A percentile compares a stretch with the other conserved stretches of the same genome.
phyloP scores from a whole-genome alignment of 805 yeast genomes.

The Metschnikowia proteae region DNA sequence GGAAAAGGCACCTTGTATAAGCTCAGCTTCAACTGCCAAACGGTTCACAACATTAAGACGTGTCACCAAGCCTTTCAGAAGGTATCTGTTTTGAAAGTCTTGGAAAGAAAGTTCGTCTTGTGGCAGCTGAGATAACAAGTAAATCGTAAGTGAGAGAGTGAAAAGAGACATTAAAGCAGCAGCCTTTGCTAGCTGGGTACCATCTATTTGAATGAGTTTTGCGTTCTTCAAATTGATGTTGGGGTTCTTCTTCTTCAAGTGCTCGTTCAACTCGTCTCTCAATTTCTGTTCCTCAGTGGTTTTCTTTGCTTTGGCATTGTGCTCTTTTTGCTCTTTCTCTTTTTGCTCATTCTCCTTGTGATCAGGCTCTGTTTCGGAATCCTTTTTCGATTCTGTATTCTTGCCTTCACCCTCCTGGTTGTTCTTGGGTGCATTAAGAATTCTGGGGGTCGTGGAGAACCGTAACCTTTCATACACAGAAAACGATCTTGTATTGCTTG shows the following conservation, averaged over 20 bases:
- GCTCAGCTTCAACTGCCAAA: constrained; percentile 64
- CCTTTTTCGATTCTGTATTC: constrained; percentile 3
- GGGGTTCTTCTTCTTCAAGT: constrained; percentile 28
- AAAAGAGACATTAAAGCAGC: constrained; percentile 17
- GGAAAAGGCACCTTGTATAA: constrained; percentile 45
- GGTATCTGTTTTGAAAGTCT: constrained; percentile 76
- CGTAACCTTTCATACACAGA: constrained; percentile 1
- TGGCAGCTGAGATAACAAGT: constrained; percentile 13
- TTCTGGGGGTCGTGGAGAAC: background rate
- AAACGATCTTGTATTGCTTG: background rate
- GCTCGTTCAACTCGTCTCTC: constrained; percentile 32
- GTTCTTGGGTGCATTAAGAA: constrained; percentile 2
- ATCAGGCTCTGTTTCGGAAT: background rate
- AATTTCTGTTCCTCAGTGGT: constrained; percentile 30
- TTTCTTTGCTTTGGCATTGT: constrained; percentile 4
- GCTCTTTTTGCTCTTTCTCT: background rate
- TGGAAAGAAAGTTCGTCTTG: constrained; percentile 55
- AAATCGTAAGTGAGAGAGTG: constrained; percentile 15
- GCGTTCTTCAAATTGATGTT: constrained; percentile 27
- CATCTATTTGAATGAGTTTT: constrained; percentile 26
- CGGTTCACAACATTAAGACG: constrained; percentile 71
- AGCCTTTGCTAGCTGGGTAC: constrained; percentile 10
- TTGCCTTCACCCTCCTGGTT: constrained; percentile 9
- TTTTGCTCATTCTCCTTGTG: background rate
- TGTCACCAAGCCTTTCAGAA: constrained; percentile 75